Evolutionary conservation across 1,284 basidiomycete species (phyloP).

Genomic region (Melampsora americana): DNA sequence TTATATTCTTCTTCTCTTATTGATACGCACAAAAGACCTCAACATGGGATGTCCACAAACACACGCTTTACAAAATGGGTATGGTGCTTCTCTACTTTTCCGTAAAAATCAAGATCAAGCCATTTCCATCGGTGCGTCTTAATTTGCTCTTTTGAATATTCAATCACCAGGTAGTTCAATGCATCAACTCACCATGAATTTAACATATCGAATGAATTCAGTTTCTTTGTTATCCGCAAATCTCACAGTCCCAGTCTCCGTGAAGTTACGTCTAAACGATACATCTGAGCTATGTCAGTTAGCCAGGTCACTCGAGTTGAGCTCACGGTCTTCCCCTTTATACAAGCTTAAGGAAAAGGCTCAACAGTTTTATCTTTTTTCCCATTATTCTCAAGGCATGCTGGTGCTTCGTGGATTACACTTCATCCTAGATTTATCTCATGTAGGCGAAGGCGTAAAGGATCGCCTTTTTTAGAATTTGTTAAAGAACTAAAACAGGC

Average conservation of each 20-base stretch:
- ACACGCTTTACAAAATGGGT: conserved; percentile 65
- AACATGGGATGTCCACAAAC: conserved; percentile 70
- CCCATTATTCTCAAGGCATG: neutral
- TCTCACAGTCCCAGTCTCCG: conserved; percentile 63
- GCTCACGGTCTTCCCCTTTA: conserved; percentile 58
- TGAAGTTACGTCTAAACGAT: conserved; percentile 61
- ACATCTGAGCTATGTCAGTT: conserved; percentile 56
- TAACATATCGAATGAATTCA: conserved; percentile 48
- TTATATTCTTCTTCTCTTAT: neutral
- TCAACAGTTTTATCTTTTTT: conserved; percentile 59
- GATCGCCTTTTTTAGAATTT: conserved; percentile 64
- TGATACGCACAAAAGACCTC: conserved; percentile 55
- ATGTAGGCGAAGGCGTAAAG: conserved; percentile 64
- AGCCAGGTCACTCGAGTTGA: neutral
- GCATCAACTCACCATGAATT: neutral
- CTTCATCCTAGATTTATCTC: conserved; percentile 70
- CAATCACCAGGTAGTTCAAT: neutral
- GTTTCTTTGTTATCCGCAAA: conserved; percentile 64
- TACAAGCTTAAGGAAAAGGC: conserved; percentile 64
- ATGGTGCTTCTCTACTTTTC: conserved; percentile 68
- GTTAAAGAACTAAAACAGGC: conserved; percentile 60
- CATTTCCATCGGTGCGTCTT: conserved; percentile 61
- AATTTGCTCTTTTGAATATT: conserved; percentile 23
- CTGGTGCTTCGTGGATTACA: conserved; percentile 52
- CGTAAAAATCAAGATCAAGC: conserved; percentile 68